Conservation (phyloP, 2,329 filamentous ascomycete species). For the Diaporthe helianthi region DNA sequence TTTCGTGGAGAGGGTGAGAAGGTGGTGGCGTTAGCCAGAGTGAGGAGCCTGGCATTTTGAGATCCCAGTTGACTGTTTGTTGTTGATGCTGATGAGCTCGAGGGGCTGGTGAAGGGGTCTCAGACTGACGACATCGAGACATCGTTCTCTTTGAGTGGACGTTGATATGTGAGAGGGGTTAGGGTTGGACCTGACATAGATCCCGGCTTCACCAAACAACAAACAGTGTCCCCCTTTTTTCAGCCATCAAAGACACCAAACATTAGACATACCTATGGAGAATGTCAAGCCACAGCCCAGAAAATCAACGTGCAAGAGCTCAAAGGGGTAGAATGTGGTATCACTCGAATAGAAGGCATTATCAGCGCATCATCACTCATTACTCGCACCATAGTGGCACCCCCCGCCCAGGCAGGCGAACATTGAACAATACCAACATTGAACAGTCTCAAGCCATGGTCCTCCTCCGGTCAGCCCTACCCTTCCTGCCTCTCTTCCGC, state of each 20-base stretch:
- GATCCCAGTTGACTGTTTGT: background rate
- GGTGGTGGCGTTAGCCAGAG: slow-evolving; percentile 44
- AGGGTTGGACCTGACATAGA: background rate
- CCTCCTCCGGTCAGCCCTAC: background rate
- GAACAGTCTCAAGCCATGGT: background rate
- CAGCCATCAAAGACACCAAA: background rate
- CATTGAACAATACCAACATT: too few relatives aligned
- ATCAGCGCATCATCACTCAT: slow-evolving; percentile 20
- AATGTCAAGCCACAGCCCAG: background rate
- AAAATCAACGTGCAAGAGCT: background rate
- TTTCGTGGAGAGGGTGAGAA: slow-evolving; percentile 37
- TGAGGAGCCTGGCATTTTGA: slow-evolving; percentile 44
- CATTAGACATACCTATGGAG: background rate
- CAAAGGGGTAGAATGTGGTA: background rate
- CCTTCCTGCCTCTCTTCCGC: slow-evolving; percentile 1
- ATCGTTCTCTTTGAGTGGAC: background rate
- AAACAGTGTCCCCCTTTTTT: background rate
- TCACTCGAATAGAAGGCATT: slow-evolving; percentile 22
- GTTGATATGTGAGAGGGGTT: background rate
- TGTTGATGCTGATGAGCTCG: background rate
- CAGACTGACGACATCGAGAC: background rate
- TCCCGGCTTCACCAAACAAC: background rate
- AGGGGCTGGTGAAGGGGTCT: background rate
- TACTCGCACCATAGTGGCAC: background rate
- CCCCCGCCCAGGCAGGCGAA: too few relatives aligned